Evolutionary conservation across 2,329 filamentous ascomycete genomes (phyloP), one percentile per base, ranked within the genome.

Genomic region (Aquanectria penicillioides): DNA sequence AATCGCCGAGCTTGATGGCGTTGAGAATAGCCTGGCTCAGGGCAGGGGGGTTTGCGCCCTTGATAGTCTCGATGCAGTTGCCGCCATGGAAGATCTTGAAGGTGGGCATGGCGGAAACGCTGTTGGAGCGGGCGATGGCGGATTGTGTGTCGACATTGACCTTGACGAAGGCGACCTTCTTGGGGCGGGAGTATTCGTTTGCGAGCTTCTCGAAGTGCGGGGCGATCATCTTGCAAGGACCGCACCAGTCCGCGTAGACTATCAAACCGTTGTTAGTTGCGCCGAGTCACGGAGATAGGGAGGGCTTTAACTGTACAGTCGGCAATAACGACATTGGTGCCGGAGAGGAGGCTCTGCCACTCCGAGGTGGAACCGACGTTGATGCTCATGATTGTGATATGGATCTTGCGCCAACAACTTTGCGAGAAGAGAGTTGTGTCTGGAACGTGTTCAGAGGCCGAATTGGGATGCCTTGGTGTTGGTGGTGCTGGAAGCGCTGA

Each of bases 221-320:
- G 46, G 92, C 92, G 66, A 98, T 96, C 74, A 90, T 86, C 80
- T 96, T 96, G 86, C 94, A 97, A 71, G 94, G 93, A 55, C 90
- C 91, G 76, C 93, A 98, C 92, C 93, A 97, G 79, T 96, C 91
- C 75, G 94, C 94, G 73, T 95, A 96, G 83, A 97, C 93, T 96
- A 50, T 33, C 69, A 69, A 65, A 47, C 33, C 11, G 34, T 49
- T 59, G 65, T 74, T 73, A 76, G 69, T 65, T 54, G 36, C 25
- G 17, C 34, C 48, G 43, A 23, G 34, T 18, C 33, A 22, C 25
- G 43, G 49, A 17, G 18, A 50, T 11, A 51, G 25, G 33, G 40
- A 44, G 47, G 36, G 57, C 25, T 31, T 13, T 18, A n/a, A 9
- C 51, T 88, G 78, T 85, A 97, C 93, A 98, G 80, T 98, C 95